Evolutionary conservation across 2,329 filamentous ascomycete genomes (phyloP).

Genomic region (Botrytis byssoidea): DNA sequence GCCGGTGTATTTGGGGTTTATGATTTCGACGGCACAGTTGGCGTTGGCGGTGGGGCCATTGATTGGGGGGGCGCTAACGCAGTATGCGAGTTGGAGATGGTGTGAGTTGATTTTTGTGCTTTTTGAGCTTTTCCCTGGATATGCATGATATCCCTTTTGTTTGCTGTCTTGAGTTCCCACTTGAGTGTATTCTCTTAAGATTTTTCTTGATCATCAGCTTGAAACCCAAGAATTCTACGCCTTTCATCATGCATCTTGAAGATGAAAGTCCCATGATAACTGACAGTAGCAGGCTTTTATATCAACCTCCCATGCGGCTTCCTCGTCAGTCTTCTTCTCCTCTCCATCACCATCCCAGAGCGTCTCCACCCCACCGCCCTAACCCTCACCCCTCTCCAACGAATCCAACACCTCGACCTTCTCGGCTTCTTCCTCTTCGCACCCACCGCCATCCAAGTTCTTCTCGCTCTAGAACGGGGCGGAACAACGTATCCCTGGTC

Average conservation of each 20-base stretch:
- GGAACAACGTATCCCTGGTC: constrained; percentile 38
- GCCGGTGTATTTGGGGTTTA: too few relatives aligned
- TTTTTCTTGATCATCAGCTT: background rate
- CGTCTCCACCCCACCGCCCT: background rate
- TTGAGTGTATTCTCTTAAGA: constrained; percentile 31
- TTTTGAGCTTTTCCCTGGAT: too few relatives aligned
- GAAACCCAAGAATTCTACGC: too few relatives aligned
- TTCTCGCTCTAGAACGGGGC: constrained; percentile 41
- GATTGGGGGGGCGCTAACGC: too few relatives aligned
- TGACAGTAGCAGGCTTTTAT: constrained; percentile 35
- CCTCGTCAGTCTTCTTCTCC: constrained; percentile 37
- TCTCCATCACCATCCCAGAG: constrained; percentile 42
- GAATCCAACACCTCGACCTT: constrained; percentile 37
- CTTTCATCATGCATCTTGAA: constrained; percentile 38
- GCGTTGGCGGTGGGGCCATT: too few relatives aligned
- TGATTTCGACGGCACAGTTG: too few relatives aligned
- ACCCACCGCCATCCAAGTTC: constrained; percentile 38
- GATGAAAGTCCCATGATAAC: constrained; percentile 23
- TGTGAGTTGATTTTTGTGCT: too few relatives aligned
- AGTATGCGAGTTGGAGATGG: too few relatives aligned
- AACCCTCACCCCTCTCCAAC: constrained; percentile 3
- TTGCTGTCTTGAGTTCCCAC: constrained; percentile 38
- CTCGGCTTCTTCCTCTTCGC: constrained; percentile 39
- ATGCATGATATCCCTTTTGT: constrained; percentile 31
- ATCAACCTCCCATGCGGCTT: constrained; percentile 45